A percentile compares a stretch with the other conserved stretches of the same genome.
These are phyloP conservation scores for Apiotrichum sp. DNA, from an alignment of 1,284 basidiomycete species.

Conservation along the genomic window DNA sequence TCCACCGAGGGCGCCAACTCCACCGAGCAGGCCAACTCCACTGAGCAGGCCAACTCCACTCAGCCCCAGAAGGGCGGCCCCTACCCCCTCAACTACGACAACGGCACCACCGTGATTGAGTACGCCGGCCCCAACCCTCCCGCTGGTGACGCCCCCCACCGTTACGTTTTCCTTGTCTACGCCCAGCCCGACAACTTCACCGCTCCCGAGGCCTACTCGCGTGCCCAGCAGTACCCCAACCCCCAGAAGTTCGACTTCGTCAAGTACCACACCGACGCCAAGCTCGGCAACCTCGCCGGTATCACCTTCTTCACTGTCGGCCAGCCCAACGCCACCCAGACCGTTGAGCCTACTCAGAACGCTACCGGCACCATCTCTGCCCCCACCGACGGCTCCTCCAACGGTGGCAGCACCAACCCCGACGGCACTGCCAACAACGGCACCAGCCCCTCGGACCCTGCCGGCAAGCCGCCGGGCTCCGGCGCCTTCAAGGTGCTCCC, in stretches of 20 bases:
- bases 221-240: conserved; percentile 44
- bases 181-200: conserved; percentile 50
- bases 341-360: conserved; percentile 32
- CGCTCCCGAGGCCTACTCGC: conserved; percentile 57
- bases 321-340: conserved; percentile 52
- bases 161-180: conserved; percentile 46
- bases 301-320: conserved; percentile 69
- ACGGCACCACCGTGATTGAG: conserved; percentile 47
- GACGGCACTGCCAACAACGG: neutral
- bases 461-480: neutral
- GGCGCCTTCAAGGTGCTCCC: neutral
- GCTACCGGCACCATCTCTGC: neutral
- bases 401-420: conserved; percentile 7
- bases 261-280: conserved; percentile 35
- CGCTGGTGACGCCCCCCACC: conserved; percentile 62
- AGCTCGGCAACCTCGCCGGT: conserved; percentile 42
- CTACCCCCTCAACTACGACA: conserved; percentile 16
- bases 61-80: conserved; percentile 6
- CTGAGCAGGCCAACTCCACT: too few species aligned
- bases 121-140: conserved; percentile 70
- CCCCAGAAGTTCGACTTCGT: conserved; percentile 53
- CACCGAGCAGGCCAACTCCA: too few species aligned
- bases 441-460: neutral
- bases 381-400: conserved; percentile 11
- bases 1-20: too few species aligned